Evolutionary conservation across 2,329 filamentous ascomycete genomes (phyloP).

Genomic region (Cordyceps cicadae): DNA sequence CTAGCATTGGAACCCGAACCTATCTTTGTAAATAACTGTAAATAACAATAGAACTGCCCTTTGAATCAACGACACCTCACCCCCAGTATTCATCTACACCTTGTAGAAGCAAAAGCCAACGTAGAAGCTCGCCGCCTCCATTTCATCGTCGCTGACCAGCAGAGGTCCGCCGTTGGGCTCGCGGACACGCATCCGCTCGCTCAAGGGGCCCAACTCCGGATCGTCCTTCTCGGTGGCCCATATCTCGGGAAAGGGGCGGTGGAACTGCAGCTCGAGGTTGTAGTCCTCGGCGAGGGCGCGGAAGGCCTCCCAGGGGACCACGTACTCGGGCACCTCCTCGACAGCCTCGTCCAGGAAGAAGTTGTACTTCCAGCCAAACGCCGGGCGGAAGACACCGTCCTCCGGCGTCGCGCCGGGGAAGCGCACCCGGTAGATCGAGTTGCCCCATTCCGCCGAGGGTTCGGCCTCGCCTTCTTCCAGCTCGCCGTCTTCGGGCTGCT

Average conservation of each 20-base stretch:
- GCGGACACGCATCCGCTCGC: conserved; percentile 91
- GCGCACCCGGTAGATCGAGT: conserved; percentile 81
- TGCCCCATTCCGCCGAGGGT: conserved; percentile 75
- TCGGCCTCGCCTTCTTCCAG: conserved; percentile 55
- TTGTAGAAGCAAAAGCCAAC: conserved; percentile 97
- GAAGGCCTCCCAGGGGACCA: conserved; percentile 97
- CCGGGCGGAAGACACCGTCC: conserved; percentile 86
- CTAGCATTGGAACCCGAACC: background rate
- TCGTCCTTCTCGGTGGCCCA: conserved; percentile 91
- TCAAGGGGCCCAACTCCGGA: conserved; percentile 68
- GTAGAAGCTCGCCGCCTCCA: conserved; percentile 88
- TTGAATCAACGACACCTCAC: background rate
- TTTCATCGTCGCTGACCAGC: conserved; percentile 73
- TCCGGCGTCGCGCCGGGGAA: conserved; percentile 76
- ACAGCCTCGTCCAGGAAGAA: conserved; percentile 96
- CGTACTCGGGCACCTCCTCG: conserved; percentile 92
- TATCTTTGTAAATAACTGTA: background rate
- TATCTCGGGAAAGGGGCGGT: conserved; percentile 82
- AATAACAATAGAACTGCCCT: background rate
- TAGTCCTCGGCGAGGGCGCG: conserved; percentile 92
- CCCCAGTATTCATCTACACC: conserved; percentile 43
- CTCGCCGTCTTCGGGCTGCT: conserved; percentile 33
- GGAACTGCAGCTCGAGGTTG: conserved; percentile 91
- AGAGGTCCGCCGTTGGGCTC: conserved; percentile 59
- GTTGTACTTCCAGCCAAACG: conserved; percentile 96